Evolutionary conservation across 345 rosid species (phyloP), one percentile per base, ranked within the genome.

Genomic region (Acer saccharum): DNA sequence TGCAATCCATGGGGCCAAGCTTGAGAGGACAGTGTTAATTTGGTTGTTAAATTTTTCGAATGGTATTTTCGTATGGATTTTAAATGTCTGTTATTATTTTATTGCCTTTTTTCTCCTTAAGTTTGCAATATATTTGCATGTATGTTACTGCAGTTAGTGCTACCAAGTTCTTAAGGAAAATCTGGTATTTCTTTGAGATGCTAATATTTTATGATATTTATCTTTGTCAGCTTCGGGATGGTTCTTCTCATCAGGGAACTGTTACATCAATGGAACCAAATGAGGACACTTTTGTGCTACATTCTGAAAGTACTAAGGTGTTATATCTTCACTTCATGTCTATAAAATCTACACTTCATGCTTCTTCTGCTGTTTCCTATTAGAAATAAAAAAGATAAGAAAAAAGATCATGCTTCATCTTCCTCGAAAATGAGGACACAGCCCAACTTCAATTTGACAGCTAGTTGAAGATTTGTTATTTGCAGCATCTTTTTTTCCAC

Each of bases 181-280:
- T 68, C 29, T 29, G 70, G 35, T 43, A 52, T 71, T 71, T n/a
- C 32, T 20, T n/a, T 29, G 17, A 7, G 14, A 52, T 74, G 41
- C 27, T 67, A 58, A 52, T 41, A 60, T 75, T 32, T 66, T 62
- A 52, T 77, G 75, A 69, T 48, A 63, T 76, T 70, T 35, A 35
- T 68, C 52, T 78, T 70, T 88, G 77, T 76, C 87, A 95, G 99
- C 97, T 93, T 70, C 93, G 92, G 27, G 99, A 95, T 87, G 99
- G 96, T 60, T 88, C 96, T 62, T 81, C 92, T 0, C 97, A 93
- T 83, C 93, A 85, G 79, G 97, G 94, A 14, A 91, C 97, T 77
- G 99, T 93, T 32, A 93, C 97, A 60, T 95, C 99, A 7, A 92
- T 95, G 99, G 99, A 95, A 79, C 94, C 94, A 12, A 95, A 93